Base-by-base conservation (phyloP, 1,139 yeast species). In the Debaryomycetaceae sp. region DNA sequence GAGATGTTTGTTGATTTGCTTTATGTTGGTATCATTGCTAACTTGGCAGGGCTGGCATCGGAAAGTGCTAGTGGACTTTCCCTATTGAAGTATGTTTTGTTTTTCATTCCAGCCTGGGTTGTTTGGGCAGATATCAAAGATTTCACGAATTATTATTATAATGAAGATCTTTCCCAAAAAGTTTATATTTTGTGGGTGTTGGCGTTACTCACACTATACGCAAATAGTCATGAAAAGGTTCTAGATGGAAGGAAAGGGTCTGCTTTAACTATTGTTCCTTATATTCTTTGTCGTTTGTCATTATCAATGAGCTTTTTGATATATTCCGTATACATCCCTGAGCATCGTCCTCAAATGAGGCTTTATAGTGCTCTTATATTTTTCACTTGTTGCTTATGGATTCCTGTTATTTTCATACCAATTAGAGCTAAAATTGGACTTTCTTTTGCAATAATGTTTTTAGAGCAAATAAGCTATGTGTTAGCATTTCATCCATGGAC, bases 91-190 rank as follows among this genome's bases (percentile, higher is more conserved):
- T 81, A 79, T 48, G 47, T 78, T 9, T 51, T 81, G 33, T 57
- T 79, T 4, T 81, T 81, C 45, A 45, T 76, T 15, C 86, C 85
- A 0, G 73, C 79, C 11, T 81, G 81, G 78, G 74, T 73, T 18
- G 76, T 81, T 18, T 81, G 87, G 87, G 63, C 75, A 26, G 87
- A 81, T 50, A 65, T 81, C 43, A 78, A 80, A 50, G 86, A 81
- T 46, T 73, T 80, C 48, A 78, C 80, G 67, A 80, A 81, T 55
- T 79, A 79, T 53, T 81, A 79, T 57, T 81, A 75, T 53, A 79
- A 69, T 44, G 83, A 79, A 51, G 87, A 82, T 55, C 58, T 81
- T 38, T 55, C 78, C 2, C 87, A 82, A 53, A 73, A 76, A 43
- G 14, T 65, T 0, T 75, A 75, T 49, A 70, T 81, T 19, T 49